Evolutionary conservation across 2,329 filamentous ascomycete genomes (phyloP).

Genomic region (Chaetomium sp.): DNA sequence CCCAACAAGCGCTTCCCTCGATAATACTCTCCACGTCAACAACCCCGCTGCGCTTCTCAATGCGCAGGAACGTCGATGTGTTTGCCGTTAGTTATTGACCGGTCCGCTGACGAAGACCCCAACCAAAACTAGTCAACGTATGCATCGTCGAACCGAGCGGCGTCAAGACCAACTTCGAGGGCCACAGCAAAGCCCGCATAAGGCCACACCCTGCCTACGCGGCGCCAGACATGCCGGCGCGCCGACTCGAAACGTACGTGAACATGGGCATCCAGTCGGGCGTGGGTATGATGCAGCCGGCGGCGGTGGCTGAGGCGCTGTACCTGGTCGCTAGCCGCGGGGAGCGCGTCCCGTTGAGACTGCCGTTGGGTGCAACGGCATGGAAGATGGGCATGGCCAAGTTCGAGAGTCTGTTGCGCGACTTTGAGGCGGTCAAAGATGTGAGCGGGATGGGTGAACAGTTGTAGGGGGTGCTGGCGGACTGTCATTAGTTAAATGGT

Average conservation of each 20-base stretch:
- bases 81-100: no score
- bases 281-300: conserved; percentile 28
- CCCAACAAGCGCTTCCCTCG: no score
- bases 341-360: conserved; percentile 34
- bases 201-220: conserved; percentile 35
- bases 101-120: not conserved
- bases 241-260: conserved; percentile 23
- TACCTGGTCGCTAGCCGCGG: conserved; percentile 31
- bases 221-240: conserved; percentile 29
- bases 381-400: conserved; percentile 23
- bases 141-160: conserved; percentile 38
- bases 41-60: no score
- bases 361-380: conserved; percentile 35
- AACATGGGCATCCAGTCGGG: conserved; percentile 22
- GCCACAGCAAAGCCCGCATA: conserved; percentile 28
- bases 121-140: conserved; percentile 28
- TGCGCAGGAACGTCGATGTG: no score
- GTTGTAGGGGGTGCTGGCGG: not conserved
- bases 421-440: conserved; percentile 15
- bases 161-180: conserved; percentile 31
- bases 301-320: conserved; percentile 32
- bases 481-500: no score
- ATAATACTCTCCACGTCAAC: no score
- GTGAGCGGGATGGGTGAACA: conserved; percentile 13
- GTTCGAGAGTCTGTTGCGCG: conserved; percentile 8